phyloP scores from a whole-genome alignment of 805 yeast genomes.

The Sugiyamaella chiloensis region DNA sequence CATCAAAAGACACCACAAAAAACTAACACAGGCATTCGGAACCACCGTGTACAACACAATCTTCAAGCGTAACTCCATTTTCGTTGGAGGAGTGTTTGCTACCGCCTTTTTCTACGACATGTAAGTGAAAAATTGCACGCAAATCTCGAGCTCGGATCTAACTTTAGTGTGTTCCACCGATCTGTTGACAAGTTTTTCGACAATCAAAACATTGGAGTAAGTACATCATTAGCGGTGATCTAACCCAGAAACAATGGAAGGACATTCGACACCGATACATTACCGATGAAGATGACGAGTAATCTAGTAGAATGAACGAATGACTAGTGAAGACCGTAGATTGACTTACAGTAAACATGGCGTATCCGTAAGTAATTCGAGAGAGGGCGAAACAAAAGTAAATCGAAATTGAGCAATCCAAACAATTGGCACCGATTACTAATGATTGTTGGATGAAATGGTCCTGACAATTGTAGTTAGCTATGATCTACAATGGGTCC shows the following conservation, averaged over 20 bases:
- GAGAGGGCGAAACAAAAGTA: too few species aligned
- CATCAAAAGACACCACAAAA: neutral
- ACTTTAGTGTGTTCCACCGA: slow-evolving; percentile 32
- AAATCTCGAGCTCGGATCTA: slow-evolving; percentile 11
- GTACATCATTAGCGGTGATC: slow-evolving; percentile 14
- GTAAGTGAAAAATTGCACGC: slow-evolving; percentile 21
- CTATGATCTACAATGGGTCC: too few species aligned
- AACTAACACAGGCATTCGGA: slow-evolving; percentile 31
- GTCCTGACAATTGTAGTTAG: too few species aligned
- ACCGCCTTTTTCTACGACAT: slow-evolving; percentile 75
- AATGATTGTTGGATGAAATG: too few species aligned
- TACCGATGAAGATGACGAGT: slow-evolving; percentile 28
- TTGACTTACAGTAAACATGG: too few species aligned
- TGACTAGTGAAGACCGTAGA: too few species aligned
- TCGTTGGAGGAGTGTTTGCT: slow-evolving; percentile 76
- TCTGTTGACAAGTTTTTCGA: slow-evolving; percentile 37
- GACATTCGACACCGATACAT: slow-evolving; percentile 28
- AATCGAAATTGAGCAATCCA: too few species aligned
- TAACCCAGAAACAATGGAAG: slow-evolving; percentile 31
- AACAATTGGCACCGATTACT: too few species aligned
- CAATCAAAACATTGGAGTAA: slow-evolving; percentile 37
- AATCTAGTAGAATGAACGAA: too few species aligned
- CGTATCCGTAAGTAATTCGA: too few species aligned
- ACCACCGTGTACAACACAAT: slow-evolving; percentile 59
- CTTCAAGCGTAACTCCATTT: slow-evolving; percentile 88